phyloP scores from a whole-genome alignment of 805 yeast species.

The Scheffersomyces lignosus region DNA sequence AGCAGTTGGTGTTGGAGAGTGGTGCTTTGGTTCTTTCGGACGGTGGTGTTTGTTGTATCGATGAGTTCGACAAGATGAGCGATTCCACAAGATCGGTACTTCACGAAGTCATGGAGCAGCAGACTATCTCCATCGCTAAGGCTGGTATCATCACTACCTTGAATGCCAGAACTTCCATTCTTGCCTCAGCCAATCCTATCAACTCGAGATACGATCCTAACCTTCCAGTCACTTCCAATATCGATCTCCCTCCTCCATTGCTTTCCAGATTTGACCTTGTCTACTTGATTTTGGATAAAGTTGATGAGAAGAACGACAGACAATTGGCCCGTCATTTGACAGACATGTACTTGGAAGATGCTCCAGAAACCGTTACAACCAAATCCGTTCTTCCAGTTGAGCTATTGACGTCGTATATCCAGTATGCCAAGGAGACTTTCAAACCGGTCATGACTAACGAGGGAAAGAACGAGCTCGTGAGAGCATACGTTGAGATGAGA shows the following conservation, averaged over 20 bases:
- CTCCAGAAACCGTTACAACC: conserved; percentile 67
- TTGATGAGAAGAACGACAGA: conserved; percentile 82
- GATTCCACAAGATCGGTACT: conserved; percentile 92
- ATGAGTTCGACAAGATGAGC: conserved; percentile 97
- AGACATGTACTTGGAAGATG: conserved; percentile 86
- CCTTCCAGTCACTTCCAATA: conserved; percentile 90
- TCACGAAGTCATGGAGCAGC: conserved; percentile 99
- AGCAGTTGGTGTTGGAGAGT: conserved; percentile 87
- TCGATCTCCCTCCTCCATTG: conserved; percentile 95
- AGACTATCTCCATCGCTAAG: conserved; percentile 95
- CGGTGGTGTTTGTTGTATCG: conserved; percentile 98
- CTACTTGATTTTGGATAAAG: conserved; percentile 87
- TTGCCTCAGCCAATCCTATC: conserved; percentile 97
- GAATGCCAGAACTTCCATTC: conserved; percentile 92
- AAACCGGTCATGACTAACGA: conserved; percentile 78
- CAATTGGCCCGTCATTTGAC: conserved; percentile 89
- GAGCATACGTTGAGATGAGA: conserved; percentile 90
- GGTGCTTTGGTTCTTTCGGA: conserved; percentile 97
- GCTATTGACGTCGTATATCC: conserved; percentile 82
- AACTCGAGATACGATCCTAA: conserved; percentile 95
- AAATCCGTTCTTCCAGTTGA: conserved; percentile 81
- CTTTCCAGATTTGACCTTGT: conserved; percentile 94
- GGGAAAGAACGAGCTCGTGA: conserved; percentile 83
- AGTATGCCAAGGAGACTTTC: conserved; percentile 85
- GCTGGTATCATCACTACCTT: conserved; percentile 97